Conservation (phyloP, 257 asterid genomes). For the Fraxinus americana region DNA sequence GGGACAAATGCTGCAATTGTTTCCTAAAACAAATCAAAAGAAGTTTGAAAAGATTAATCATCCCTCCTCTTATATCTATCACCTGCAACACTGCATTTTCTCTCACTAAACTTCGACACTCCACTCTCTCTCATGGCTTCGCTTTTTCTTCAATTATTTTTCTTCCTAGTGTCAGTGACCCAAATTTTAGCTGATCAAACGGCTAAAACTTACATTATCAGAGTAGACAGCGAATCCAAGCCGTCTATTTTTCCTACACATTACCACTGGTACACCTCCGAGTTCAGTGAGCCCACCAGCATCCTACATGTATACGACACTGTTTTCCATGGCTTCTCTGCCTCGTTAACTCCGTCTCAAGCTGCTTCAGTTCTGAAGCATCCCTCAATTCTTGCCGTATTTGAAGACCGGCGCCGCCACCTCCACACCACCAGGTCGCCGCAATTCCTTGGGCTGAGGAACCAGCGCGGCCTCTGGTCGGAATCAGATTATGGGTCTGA, state of each 20-base stretch:
- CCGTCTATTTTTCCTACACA: conserved; percentile 89
- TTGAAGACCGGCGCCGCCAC: conserved; percentile 79
- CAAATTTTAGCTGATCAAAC: conserved; percentile 39
- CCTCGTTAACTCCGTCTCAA: conserved; percentile 58
- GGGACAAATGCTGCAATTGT: not conserved
- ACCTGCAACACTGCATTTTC: conserved; percentile 15
- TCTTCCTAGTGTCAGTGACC: conserved; percentile 13
- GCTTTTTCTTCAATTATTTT: conserved; percentile 25
- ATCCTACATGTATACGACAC: conserved; percentile 83
- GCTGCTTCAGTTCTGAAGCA: conserved; percentile 63
- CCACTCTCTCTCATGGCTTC: conserved; percentile 35
- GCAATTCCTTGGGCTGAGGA: conserved; percentile 86
- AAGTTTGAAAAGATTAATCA: conserved; percentile 29
- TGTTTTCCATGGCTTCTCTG: conserved; percentile 97
- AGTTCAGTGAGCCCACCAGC: conserved; percentile 62
- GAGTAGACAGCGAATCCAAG: conserved; percentile 67
- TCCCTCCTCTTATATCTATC: conserved; percentile 32
- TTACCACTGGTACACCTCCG: conserved; percentile 91
- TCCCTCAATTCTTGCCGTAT: conserved; percentile 73
- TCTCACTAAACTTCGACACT: conserved; percentile 20
- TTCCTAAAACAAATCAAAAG: not conserved
- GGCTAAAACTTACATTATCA: conserved; percentile 71
- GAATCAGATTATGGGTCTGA: conserved; percentile 94
- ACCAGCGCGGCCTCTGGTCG: conserved; percentile 92
- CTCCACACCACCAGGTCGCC: conserved; percentile 98